A percentile compares a stretch with the other conserved stretches of the same genome.
Conservation (phyloP, 108 stramenopile species). For the Pelagomonas calceolata region DNA sequence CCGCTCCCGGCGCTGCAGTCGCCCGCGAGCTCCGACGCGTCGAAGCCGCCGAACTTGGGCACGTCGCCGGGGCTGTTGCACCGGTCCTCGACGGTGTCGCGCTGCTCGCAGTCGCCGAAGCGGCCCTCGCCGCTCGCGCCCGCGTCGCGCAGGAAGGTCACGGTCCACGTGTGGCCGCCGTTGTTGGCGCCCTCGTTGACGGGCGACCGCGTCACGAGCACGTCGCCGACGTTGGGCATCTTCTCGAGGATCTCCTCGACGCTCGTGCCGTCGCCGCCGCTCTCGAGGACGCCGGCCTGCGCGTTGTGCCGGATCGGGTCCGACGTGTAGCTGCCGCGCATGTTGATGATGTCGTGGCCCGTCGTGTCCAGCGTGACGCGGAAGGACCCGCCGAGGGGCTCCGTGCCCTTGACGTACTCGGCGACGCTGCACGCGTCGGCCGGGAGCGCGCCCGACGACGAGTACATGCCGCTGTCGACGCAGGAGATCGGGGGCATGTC, state of each 20-base stretch:
- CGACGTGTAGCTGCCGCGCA: conserved; percentile 34
- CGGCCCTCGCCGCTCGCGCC: conserved; percentile 17
- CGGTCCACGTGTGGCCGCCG: conserved; percentile 62
- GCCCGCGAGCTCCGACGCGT: not conserved
- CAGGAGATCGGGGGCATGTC: conserved; percentile 47
- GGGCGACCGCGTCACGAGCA: conserved; percentile 49
- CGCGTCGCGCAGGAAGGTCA: conserved; percentile 61
- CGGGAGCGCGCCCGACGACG: conserved; percentile 48
- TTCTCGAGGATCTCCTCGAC: conserved; percentile 67
- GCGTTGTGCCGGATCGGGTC: conserved; percentile 65
- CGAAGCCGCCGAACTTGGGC: conserved; percentile 34
- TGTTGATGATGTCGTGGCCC: conserved; percentile 45
- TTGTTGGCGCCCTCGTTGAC: conserved; percentile 49
- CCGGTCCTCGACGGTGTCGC: conserved; percentile 27
- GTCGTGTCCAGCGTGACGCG: conserved; percentile 55
- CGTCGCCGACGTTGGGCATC: conserved; percentile 63
- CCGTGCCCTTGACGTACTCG: conserved; percentile 48
- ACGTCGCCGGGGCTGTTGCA: conserved; percentile 72
- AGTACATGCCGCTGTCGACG: conserved; percentile 38
- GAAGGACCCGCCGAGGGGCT: conserved; percentile 61
- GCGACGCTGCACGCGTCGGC: conserved; percentile 47
- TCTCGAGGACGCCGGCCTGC: conserved; percentile 41
- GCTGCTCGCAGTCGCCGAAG: conserved; percentile 54
- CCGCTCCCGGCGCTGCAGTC: no score
- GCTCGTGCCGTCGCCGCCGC: conserved; percentile 56